These are phyloP conservation scores for Lathyrus oleraceus DNA, from an alignment of 306 rosid species.

Conservation along the genomic window DNA sequence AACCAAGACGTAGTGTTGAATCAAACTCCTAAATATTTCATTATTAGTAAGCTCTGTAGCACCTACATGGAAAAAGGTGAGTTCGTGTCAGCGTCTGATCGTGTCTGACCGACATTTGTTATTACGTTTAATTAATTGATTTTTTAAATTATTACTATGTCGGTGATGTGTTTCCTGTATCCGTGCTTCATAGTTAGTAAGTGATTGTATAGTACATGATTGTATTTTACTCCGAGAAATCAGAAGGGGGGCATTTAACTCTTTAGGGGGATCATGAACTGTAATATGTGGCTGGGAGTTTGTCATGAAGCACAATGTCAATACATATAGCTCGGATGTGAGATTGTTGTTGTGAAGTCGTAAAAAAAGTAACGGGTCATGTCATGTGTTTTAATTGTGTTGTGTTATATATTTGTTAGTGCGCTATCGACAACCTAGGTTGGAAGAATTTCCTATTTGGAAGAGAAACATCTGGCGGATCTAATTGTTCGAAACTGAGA, in stretches of 20 bases:
- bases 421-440: too few species aligned
- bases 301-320: neutral
- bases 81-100: too few species aligned
- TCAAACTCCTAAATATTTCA: neutral
- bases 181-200: neutral
- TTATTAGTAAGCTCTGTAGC: neutral
- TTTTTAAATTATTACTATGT: too few species aligned
- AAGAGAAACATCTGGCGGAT: constrained; percentile 12
- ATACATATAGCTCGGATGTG: neutral
- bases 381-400: too few species aligned
- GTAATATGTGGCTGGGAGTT: constrained; percentile 17
- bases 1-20: neutral
- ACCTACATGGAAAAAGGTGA: too few species aligned
- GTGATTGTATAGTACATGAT: constrained; percentile 6
- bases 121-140: too few species aligned
- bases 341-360: constrained; percentile 6
- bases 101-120: too few species aligned
- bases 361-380: neutral
- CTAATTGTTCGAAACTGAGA: neutral
- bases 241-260: constrained; percentile 1
- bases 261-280: constrained; percentile 19
- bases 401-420: too few species aligned
- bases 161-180: too few species aligned
- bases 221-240: constrained; percentile 17
- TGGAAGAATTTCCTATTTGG: neutral